Percentiles rank a stretch among this genome's conserved stretches.
These are phyloP conservation scores for Candida dajiaensis DNA, from an alignment of 805 yeast species.

Conservation along the genomic window DNA sequence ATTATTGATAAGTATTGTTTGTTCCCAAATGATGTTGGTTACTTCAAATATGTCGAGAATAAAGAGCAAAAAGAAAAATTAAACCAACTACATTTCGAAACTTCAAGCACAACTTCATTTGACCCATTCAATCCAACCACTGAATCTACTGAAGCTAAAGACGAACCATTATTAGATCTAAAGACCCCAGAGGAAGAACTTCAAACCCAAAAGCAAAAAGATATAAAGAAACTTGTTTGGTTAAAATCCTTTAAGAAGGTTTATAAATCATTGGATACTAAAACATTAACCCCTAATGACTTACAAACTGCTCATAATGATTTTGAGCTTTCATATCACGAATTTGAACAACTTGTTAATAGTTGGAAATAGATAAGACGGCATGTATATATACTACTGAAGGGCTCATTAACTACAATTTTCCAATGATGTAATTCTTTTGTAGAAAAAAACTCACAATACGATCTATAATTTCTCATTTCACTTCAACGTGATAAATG, in stretches of 20 bases:
- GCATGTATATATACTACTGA: background rate
- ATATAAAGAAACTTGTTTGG: background rate
- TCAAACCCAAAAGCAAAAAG: background rate
- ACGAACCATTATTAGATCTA: slow-evolving; percentile 1
- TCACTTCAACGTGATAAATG: slow-evolving; percentile 52
- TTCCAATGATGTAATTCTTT: background rate
- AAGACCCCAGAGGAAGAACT: background rate
- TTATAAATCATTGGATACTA: background rate
- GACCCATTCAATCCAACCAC: slow-evolving; percentile 1
- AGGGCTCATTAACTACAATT: no score
- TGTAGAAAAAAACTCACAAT: background rate
- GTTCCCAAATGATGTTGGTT: background rate
- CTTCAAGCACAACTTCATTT: background rate
- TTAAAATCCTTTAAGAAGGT: background rate
- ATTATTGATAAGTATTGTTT: background rate
- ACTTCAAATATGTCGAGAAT: background rate
- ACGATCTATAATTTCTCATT: slow-evolving; percentile 13
- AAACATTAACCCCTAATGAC: background rate
- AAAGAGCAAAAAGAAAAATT: background rate
- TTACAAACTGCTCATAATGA: background rate
- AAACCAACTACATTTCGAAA: background rate
- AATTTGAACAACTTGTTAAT: background rate
- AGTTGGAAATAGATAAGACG: background rate
- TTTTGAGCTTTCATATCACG: background rate
- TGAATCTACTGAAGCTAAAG: background rate